These are phyloP conservation scores for Neurospora terricola DNA, from an alignment of 495 filamentous ascomycete species.

Conservation along the genomic window DNA sequence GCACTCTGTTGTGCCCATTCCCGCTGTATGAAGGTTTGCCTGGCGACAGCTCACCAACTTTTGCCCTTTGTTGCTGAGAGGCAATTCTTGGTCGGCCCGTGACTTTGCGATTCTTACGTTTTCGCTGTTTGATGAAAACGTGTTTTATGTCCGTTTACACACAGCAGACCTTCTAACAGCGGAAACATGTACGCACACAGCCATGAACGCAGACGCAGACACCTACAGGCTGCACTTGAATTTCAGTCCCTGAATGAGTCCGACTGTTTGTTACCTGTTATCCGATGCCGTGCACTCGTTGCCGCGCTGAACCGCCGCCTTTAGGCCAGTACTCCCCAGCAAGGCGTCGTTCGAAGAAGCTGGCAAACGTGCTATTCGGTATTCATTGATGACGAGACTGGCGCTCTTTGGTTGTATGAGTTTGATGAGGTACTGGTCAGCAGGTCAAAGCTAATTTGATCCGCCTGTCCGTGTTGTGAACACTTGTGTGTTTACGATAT, in stretches of 20 bases:
- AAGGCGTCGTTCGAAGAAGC: not conserved
- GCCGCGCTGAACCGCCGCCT: not conserved
- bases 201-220: not conserved
- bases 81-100: not conserved
- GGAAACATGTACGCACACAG: not conserved
- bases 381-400: no score
- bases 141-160: not conserved
- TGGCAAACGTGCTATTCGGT: no score
- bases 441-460: no score
- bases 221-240: not conserved
- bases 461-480: no score
- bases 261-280: not conserved
- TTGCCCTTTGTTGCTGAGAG: not conserved
- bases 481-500: not conserved
- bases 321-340: not conserved
- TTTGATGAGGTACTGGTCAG: no score
- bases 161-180: not conserved
- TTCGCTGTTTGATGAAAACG: not conserved
- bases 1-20: not conserved
- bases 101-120: not conserved
- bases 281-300: not conserved
- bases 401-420: no score
- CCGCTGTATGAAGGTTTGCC: not conserved
- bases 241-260: not conserved
- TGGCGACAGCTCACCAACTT: not conserved